Conservation (phyloP, 2,329 filamentous ascomycete species). For the Aulographum hederae region DNA sequence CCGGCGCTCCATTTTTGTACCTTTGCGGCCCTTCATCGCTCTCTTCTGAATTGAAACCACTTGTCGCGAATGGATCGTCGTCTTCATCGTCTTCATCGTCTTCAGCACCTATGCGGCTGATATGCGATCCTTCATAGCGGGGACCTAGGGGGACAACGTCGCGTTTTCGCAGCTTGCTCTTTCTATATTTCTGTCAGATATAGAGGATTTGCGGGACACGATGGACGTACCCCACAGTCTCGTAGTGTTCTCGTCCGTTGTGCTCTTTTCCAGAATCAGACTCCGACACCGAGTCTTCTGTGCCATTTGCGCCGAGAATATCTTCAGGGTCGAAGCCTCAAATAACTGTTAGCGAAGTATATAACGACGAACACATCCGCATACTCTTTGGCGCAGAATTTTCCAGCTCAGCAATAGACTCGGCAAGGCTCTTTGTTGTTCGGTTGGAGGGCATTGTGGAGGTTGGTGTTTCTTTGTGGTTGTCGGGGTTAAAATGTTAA, state of each 20-base stretch:
- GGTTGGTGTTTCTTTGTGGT: no score
- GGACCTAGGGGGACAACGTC: conserved; percentile 53
- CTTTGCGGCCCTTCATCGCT: conserved; percentile 8
- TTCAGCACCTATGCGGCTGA: conserved; percentile 57
- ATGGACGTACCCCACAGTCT: conserved; percentile 43
- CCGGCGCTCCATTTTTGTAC: conserved; percentile 8
- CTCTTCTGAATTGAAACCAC: conserved; percentile 23
- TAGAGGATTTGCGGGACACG: no score
- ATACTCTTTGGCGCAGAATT: conserved; percentile 26
- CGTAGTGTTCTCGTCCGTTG: conserved; percentile 72
- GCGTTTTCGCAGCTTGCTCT: conserved; percentile 66
- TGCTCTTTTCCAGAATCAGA: conserved; percentile 31
- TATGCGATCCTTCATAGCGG: conserved; percentile 59
- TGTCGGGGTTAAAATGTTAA: no score
- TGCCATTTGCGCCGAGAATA: conserved; percentile 37
- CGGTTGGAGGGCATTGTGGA: no score
- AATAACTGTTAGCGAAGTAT: conserved; percentile 2
- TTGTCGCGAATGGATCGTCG: conserved; percentile 26
- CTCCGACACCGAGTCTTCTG: conserved; percentile 34
- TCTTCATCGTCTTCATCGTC: conserved; percentile 39
- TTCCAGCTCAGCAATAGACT: conserved; percentile 43
- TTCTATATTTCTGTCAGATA: no score
- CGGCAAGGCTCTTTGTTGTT: conserved; percentile 27
- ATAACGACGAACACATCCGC: not conserved
- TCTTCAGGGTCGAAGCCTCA: conserved; percentile 78